Evolutionary conservation across 2,329 filamentous ascomycete species (phyloP), one percentile per base, ranked within the genome.

Genomic region (Diaporthe vaccinii): DNA sequence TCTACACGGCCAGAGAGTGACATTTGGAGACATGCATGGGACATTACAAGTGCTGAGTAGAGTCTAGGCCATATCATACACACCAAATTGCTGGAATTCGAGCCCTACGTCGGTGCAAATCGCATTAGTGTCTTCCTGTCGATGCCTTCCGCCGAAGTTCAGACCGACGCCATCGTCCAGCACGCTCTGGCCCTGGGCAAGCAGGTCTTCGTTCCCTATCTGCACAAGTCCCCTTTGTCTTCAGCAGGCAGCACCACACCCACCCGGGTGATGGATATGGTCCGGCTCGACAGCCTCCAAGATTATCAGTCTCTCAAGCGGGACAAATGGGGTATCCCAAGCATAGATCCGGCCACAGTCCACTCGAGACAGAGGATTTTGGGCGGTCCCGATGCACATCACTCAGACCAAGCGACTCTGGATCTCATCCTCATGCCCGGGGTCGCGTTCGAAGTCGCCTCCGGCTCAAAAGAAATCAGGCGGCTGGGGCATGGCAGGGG

Each of bases 321-420:
- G 55, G 97, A 99, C 84, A 91, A 90, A 82, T 99, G 97, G 97
- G 96, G 95, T 14, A 99, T 99, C 78, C 97, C 97, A n/a, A 96
- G 94, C 44, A 90, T 98, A 75, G 88, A 91, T 76, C 86, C 89
- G 68, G 87, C 89, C 28, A 93, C 93, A 2, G 88, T 97, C 4
- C 83, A 88, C 65, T 84, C 87, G 76, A 90, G 96, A 79, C 89
- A 91, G 78, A 95, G 96, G 79, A 93, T 95, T 75, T 90, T 98
- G 73, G 93, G 93, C 55, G 91, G 90, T 17, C 85, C 86, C 2
- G 92, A 86, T 53, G 83, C 81, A 8, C 80, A 84, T 70, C 81
- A 82, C 61, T 84, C 88, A 39, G 82, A 86, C 78, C 80, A 83
- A 76, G 78, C 85, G 7, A 89, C 89, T 12, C 87, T 99, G 57